Conservation (phyloP, 129 eudicot species). For the Saussurea involucrata region DNA sequence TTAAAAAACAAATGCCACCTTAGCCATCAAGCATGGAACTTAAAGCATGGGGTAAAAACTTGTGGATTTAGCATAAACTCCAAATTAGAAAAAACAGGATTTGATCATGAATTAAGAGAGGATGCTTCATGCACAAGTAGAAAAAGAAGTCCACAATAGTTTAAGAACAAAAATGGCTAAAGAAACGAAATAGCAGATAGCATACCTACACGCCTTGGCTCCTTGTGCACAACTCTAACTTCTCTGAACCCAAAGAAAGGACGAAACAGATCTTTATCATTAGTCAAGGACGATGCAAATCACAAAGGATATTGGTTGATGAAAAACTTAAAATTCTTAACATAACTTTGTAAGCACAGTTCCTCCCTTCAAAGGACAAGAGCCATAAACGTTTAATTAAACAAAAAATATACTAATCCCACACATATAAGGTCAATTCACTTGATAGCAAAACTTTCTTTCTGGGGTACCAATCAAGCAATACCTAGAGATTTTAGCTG, state of each 20-base stretch:
- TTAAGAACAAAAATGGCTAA: background rate
- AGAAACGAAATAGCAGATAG: background rate
- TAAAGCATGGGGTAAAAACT: background rate
- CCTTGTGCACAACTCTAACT: conserved; percentile 87
- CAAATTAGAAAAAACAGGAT: background rate
- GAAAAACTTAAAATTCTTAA: background rate
- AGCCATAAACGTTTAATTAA: background rate
- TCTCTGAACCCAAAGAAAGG: conserved; percentile 84
- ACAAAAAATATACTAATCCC: background rate
- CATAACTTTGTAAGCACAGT: background rate
- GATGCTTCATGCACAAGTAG: background rate
- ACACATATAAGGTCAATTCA: background rate
- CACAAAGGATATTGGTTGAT: background rate
- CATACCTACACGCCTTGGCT: conserved; percentile 78
- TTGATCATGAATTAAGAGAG: background rate
- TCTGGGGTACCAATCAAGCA: background rate
- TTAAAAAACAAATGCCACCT: too few species aligned
- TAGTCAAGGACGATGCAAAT: conserved; percentile 43
- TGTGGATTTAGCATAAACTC: background rate
- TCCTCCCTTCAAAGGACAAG: background rate
- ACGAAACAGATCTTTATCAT: conserved; percentile 70
- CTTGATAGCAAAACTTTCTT: background rate
- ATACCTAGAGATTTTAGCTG: background rate
- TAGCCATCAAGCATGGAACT: background rate
- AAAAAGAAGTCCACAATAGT: background rate